Evolutionary conservation across 345 rosid genomes (phyloP).

Genomic region (Gossypium anomalum): DNA sequence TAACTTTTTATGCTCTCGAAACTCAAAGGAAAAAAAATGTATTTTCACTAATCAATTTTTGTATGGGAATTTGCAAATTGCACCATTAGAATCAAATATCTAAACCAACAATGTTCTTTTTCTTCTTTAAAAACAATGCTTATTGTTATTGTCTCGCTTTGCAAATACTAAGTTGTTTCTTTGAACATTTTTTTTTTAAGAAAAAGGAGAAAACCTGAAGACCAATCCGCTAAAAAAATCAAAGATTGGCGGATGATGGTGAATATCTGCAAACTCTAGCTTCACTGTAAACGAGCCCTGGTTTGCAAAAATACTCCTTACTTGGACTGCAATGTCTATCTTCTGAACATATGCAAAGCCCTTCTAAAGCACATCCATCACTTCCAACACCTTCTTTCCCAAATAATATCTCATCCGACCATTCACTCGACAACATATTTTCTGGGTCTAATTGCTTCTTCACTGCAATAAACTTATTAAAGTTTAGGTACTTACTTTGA

Average conservation of each 20-base stretch:
- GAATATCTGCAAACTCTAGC: slow-evolving; percentile 75
- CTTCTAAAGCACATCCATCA: slow-evolving; percentile 86
- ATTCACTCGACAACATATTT: slow-evolving; percentile 62
- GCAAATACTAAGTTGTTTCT: neutral
- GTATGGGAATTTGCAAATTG: neutral
- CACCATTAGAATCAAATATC: neutral
- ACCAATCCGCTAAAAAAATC: neutral
- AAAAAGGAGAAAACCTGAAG: neutral
- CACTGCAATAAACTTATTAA: slow-evolving; percentile 42
- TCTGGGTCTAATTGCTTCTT: slow-evolving; percentile 67
- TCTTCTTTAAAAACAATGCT: neutral
- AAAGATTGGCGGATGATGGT: slow-evolving; percentile 16
- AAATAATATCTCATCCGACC: slow-evolving; percentile 64
- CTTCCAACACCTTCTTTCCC: slow-evolving; percentile 38
- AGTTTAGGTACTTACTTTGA: slow-evolving; percentile 45
- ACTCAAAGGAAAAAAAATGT: too few species aligned
- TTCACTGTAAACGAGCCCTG: slow-evolving; percentile 54
- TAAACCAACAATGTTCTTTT: neutral
- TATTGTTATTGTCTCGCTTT: neutral
- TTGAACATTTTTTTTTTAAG: neutral
- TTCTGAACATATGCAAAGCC: slow-evolving; percentile 75
- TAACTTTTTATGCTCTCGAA: too few species aligned
- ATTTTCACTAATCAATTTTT: too few species aligned
- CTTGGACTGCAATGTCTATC: slow-evolving; percentile 68
- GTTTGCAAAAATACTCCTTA: slow-evolving; percentile 59